Percentiles rank a stretch among this genome's conserved stretches.
phyloP scores from a whole-genome alignment of 169 alveolate genomes.

The Cryptosporidium muris region DNA sequence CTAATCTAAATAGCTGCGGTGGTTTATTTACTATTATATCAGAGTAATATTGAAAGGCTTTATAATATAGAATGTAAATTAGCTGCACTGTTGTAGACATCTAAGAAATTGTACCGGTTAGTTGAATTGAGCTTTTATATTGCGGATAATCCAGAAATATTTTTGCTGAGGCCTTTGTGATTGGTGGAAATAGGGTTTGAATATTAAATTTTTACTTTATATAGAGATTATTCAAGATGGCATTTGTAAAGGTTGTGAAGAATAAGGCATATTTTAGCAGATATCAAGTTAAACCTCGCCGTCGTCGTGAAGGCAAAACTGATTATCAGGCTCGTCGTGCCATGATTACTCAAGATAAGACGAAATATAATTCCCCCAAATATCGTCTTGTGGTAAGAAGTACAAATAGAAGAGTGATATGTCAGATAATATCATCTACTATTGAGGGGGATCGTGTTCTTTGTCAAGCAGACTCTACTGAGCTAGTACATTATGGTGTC shows the following conservation, averaged over 20 bases:
- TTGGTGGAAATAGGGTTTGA: not conserved
- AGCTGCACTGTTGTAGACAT: too few relatives aligned
- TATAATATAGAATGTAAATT: too few relatives aligned
- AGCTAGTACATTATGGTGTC: conserved; percentile 96
- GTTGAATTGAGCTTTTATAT: too few relatives aligned
- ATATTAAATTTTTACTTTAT: not conserved
- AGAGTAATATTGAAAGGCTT: too few relatives aligned
- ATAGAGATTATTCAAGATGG: conserved; percentile 82
- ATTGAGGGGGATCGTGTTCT: conserved; percentile 97
- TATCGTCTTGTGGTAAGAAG: conserved; percentile 98
- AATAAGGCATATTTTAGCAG: conserved; percentile 98
- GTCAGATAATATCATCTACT: conserved; percentile 97
- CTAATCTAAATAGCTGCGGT: too few relatives aligned
- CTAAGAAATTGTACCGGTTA: too few relatives aligned
- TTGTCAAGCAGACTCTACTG: conserved; percentile 96
- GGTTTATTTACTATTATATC: too few relatives aligned
- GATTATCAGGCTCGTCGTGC: conserved; percentile 99
- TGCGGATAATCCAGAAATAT: too few relatives aligned
- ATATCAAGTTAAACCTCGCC: conserved; percentile 98
- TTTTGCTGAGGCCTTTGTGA: too few relatives aligned
- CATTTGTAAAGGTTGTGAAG: conserved; percentile 96
- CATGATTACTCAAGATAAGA: conserved; percentile 96
- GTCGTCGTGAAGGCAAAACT: conserved; percentile 99
- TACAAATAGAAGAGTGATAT: conserved; percentile 92
- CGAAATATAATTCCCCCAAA: conserved; percentile 99